phyloP scores from a whole-genome alignment of 2,329 filamentous ascomycete species.

The Rosellinia necatrix region DNA sequence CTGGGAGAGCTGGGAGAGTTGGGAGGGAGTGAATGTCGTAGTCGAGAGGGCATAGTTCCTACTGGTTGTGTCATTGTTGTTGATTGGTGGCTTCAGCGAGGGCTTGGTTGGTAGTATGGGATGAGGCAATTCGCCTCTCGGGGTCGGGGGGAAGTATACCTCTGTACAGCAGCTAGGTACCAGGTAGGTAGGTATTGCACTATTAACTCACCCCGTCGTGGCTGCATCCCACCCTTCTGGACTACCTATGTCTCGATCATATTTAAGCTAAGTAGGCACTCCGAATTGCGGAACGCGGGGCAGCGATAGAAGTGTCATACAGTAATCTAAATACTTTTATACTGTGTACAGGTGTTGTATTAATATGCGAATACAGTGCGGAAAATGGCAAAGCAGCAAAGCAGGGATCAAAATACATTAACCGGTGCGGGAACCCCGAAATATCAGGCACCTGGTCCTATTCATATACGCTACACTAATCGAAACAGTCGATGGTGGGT shows the following conservation, averaged over 20 bases:
- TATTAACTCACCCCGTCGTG: conserved; percentile 23
- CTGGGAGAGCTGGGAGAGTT: background rate
- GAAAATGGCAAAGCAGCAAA: too few relatives aligned
- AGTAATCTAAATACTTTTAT: background rate
- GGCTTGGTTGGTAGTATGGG: background rate
- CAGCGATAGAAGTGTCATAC: conserved; percentile 5
- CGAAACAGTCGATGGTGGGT: too few relatives aligned
- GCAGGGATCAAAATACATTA: too few relatives aligned
- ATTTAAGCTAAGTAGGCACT: background rate
- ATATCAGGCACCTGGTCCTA: too few relatives aligned
- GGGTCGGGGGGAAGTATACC: too few relatives aligned
- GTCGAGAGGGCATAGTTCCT: conserved; percentile 11
- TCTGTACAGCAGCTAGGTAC: too few relatives aligned
- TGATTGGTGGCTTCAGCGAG: too few relatives aligned
- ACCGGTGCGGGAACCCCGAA: too few relatives aligned
- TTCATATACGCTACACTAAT: too few relatives aligned
- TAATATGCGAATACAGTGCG: background rate
- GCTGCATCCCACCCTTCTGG: conserved; percentile 6
- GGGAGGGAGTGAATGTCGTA: background rate
- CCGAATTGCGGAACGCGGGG: conserved; percentile 25
- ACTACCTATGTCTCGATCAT: conserved; percentile 1
- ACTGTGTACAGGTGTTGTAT: background rate
- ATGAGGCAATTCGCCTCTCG: conserved; percentile 22
- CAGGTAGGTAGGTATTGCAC: too few relatives aligned
- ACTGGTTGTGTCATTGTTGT: conserved; percentile 30